Percentiles rank a stretch among this genome's conserved stretches.
Conservation (phyloP, 495 filamentous ascomycete species). For the Xylaria intraflava region DNA sequence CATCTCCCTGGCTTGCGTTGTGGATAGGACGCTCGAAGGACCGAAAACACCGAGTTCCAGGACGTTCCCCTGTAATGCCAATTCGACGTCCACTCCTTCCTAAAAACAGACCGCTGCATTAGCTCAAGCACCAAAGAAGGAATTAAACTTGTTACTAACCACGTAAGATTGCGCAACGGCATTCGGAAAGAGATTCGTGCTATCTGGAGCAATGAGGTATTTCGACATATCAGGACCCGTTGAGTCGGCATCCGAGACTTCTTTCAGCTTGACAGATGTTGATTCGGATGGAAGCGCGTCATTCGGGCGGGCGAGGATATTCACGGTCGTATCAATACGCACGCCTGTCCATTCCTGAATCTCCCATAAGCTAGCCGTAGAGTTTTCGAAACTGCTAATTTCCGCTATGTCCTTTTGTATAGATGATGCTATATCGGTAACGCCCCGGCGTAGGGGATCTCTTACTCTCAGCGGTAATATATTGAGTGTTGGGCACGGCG, state of each 20-base stretch:
- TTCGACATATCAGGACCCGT: not conserved
- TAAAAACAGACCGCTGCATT: constrained; percentile 15
- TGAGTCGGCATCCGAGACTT: constrained; percentile 1
- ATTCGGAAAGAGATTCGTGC: constrained; percentile 15
- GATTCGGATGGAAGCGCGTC: constrained; percentile 7
- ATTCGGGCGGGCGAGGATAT: constrained; percentile 43
- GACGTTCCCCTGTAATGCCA: constrained; percentile 33
- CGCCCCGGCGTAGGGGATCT: not conserved
- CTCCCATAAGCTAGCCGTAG: constrained; percentile 42
- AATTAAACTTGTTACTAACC: constrained; percentile 22
- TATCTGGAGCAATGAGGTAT: constrained; percentile 1
- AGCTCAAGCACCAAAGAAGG: not conserved
- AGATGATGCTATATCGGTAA: constrained; percentile 20
- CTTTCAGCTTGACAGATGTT: constrained; percentile 11
- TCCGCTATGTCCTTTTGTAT: constrained; percentile 37
- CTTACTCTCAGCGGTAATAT: constrained; percentile 36
- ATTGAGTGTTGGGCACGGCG: constrained; percentile 32
- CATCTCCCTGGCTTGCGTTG: constrained; percentile 8
- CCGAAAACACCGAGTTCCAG: constrained; percentile 53
- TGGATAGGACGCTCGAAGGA: constrained; percentile 17
- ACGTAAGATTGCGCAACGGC: constrained; percentile 24
- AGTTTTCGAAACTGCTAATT: constrained; percentile 29
- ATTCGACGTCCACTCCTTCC: constrained; percentile 52
- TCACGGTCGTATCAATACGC: constrained; percentile 46
- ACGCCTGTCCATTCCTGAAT: constrained; percentile 43